Evolutionary conservation across 331 rosid species (phyloP), one percentile per base, ranked within the genome.

Genomic region (Cydonia oblonga): DNA sequence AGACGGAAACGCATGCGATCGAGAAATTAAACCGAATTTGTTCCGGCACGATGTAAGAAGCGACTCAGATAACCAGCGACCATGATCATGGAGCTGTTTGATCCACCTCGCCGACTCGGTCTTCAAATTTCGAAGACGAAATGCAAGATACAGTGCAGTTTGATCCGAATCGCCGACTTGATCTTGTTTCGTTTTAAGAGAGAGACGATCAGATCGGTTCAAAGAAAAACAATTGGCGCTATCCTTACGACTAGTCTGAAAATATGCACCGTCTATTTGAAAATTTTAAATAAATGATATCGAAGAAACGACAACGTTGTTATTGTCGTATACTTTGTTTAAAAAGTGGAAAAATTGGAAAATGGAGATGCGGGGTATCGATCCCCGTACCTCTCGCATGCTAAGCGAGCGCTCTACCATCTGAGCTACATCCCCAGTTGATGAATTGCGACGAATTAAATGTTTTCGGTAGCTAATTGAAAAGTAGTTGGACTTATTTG

Each of bases 331-430:
- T 59, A 59, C 11, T 13, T 59, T 14, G 35, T 19, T 59, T 40
- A 11, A 40, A 40, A 40, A 40, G 5, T 0, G 2, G 16, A 20
- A 23, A 46, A 15, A 15, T 15, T 1, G 1, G 2, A 3, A 16
- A 29, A 0, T 93, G 97, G 91, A 88, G 96, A 93, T 82, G 96
- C 86, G 89, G 96, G 92, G 96, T 81, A 91, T 91, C 96, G 96
- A 91, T 87, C 96, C 97, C 96, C 85, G 78, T 89, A 65, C 92
- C 97, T 89, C 96, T 89, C 96, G 92, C 97, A 93, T 91, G 97
- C 92, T 89, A 93, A 87, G 97, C 97, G 90, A 90, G 96, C 90
- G 87, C 96, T 90, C 96, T 89, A 93, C 97, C 96, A 93, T 93
- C 90, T 90, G 89, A 90, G 95, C 96, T 93, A 93, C 97, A 89